A percentile compares a stretch with the other conserved stretches of the same genome.
Conservation (phyloP, 805 yeast genomes). For the Yamadazyma kitorensis region DNA sequence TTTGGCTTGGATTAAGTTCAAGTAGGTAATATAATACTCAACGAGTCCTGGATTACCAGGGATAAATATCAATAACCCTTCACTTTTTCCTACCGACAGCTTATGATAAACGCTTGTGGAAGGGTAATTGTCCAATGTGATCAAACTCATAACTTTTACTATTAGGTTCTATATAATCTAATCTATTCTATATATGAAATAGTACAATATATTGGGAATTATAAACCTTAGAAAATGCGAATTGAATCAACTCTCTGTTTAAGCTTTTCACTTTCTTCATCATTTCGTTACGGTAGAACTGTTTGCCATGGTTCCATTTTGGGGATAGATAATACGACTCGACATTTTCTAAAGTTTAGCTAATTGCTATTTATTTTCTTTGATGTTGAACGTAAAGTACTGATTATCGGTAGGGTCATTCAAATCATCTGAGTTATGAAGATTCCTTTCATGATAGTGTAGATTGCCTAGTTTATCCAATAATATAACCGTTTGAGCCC, state of each 20-base stretch:
- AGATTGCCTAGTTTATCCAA: slow-evolving; percentile 50
- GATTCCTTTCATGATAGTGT: slow-evolving; percentile 59
- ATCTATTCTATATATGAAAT: neutral
- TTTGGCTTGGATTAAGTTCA: slow-evolving; percentile 39
- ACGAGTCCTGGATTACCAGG: slow-evolving; percentile 81
- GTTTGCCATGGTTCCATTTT: neutral
- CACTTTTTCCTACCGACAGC: slow-evolving; percentile 19
- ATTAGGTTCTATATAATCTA: neutral
- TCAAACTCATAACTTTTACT: slow-evolving; percentile 10
- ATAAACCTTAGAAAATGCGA: too few relatives aligned
- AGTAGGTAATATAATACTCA: slow-evolving; percentile 58
- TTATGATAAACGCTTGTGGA: slow-evolving; percentile 28
- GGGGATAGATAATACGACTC: too few relatives aligned
- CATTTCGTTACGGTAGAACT: neutral
- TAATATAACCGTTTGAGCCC: slow-evolving; percentile 79
- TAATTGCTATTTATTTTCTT: slow-evolving; percentile 10
- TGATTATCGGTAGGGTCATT: neutral
- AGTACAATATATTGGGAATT: neutral
- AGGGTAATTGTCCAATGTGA: slow-evolving; percentile 18
- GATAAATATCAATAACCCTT: slow-evolving; percentile 38
- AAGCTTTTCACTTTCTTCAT: too few relatives aligned
- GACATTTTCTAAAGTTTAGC: slow-evolving; percentile 5
- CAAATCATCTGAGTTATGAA: slow-evolving; percentile 47
- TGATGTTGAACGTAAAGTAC: slow-evolving; percentile 4
- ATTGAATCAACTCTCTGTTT: too few relatives aligned